Percentiles rank a stretch among this genome's conserved stretches.
phyloP scores from a whole-genome alignment of 495 filamentous ascomycete genomes.

The Astrocystis sublimbata region DNA sequence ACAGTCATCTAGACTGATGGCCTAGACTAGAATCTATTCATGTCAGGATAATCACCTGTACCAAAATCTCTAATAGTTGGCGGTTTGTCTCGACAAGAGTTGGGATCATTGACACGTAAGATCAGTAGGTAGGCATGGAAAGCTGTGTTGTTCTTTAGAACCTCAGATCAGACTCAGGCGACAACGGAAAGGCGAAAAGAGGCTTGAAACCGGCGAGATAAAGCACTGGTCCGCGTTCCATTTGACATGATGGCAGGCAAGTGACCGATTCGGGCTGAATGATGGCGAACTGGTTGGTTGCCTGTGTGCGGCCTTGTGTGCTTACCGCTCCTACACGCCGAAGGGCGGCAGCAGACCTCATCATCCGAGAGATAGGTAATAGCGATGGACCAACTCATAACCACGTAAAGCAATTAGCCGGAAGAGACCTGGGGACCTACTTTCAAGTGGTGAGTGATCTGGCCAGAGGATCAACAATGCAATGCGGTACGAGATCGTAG shows the following conservation, averaged over 20 bases:
- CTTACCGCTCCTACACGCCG: neutral
- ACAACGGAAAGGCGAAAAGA: neutral
- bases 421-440: too few species aligned
- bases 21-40: slow-evolving; percentile 12
- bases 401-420: neutral
- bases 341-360: neutral
- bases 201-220: neutral
- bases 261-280: slow-evolving; percentile 1
- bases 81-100: neutral
- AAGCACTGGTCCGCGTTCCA: neutral
- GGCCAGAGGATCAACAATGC: neutral
- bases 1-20: slow-evolving; percentile 1
- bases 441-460: slow-evolving; percentile 1
- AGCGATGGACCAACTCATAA: slow-evolving; percentile 1
- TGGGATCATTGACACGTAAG: slow-evolving; percentile 2
- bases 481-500: neutral
- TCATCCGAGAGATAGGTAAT: neutral
- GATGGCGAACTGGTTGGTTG: neutral
- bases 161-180: neutral
- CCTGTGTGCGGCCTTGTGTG: neutral
- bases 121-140: neutral
- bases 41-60: neutral
- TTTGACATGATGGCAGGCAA: neutral
- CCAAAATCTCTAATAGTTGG: neutral
- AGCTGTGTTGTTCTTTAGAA: neutral